Evolutionary conservation across 129 eudicot genomes (phyloP), one percentile per base, ranked within the genome.

Genomic region (Glebionis coronaria): DNA sequence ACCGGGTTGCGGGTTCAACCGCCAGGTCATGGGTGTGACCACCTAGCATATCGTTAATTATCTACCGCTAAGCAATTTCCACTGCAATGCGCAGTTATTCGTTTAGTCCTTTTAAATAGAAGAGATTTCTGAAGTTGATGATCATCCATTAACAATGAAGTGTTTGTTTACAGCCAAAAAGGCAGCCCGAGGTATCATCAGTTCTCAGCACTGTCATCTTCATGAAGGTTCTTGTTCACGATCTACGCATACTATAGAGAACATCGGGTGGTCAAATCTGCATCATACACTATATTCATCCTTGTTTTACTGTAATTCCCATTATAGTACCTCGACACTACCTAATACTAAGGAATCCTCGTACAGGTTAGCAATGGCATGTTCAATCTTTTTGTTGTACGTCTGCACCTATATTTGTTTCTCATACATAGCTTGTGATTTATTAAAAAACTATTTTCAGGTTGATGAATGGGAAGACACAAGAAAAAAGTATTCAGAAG

Each of bases 141-240:
- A 35, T 1, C 42, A 54, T 55, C n/a, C 14, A 55, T 55, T 0
- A 18, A 49, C 10, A 65, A 50, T 67, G 71, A 67, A n/a, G 61
- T 67, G 71, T 49, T 50, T 66, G 2, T 51, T 16, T 6, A 29
- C 16, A 29, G 60, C 71, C 12, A 27, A 29, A 9, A 67, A 29
- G 14, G 49, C 31, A 50, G 27, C 60, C 47, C 47, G 18, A 10
- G 7, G 25, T 23, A 23, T 23, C 2, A 21, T n/a, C n/a, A n/a
- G 25, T 23, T 23, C 25, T 23, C 25, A 23, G 25, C 25, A 23
- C 1, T 15, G 2, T 67, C 59, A 29, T 16, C 71, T 16, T 28
- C 28, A 14, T 65, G 58, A 11, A 45, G 70, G 45, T 47, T 45
- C 45, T 0, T 2, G 12, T 55, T 55, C n/a, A 11, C 25, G 55